Base-by-base conservation (phyloP, 306 rosid genomes). In the Abrus precatorius region DNA sequence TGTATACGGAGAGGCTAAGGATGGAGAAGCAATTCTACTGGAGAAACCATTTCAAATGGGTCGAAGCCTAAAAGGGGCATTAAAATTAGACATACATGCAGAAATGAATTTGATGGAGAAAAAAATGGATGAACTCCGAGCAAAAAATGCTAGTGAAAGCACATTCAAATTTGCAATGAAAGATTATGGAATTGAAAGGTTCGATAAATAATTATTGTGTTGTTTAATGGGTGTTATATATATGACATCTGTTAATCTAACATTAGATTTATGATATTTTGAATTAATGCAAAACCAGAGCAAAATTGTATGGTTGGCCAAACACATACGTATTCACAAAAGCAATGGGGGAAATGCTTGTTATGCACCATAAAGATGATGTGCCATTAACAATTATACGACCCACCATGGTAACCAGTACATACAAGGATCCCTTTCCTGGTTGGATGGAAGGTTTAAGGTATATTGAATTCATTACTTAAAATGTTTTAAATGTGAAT, bases 281-380 rank as follows among this genome's bases (percentile, higher is more conserved):
- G 40, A 4, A 29, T 20, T 3, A 45, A 72, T 29, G 3, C 0
- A 29, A 82, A 50, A 61, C 0, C 30, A 85, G 88, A 56, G 84
- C 90, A 45, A 86, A 84, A 10, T 34, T 79, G 29, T 57, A 84
- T 43, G 93, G 90, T 27, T 86, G 91, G 90, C 85, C 88, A 52
- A 87, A 87, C 82, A 80, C 89, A 0, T 90, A 90, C 1, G 74
- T 30, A 8, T 77, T 77, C 56, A 77, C 81, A 5, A 77, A 77
- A 53, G 74, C 81, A 77, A 77, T 65, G 55, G 92, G 94, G 68
- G 90, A 90, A 38, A 87, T 87, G 85, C 50, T 80, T 45, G 0
- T 84, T 30, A 36, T 32, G 3, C 68, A 75, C 7, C 55, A 6
- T 2, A 79, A 70, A 52, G 76, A 62, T 5, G 76, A 73, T 1